Evolutionary conservation across 768 basidiomycete genomes (phyloP).

Genomic region (Pleurotus platypus): DNA sequence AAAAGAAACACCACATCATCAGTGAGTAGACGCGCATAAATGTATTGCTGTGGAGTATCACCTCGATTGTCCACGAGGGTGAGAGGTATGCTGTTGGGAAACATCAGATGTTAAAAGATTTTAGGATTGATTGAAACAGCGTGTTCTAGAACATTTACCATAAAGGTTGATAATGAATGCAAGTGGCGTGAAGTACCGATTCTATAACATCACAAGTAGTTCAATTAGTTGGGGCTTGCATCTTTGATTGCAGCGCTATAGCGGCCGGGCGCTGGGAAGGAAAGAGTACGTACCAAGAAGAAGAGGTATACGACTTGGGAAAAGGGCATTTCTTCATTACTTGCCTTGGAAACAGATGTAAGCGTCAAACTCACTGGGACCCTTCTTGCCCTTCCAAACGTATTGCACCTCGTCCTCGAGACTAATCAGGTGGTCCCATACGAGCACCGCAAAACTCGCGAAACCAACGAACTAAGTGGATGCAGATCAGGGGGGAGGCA

Average conservation of each 20-base stretch:
- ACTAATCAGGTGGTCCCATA: constrained; percentile 58
- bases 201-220: constrained; percentile 28
- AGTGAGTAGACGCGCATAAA: neutral
- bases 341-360: neutral
- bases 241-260: too few species aligned
- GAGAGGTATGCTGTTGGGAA: constrained; percentile 36
- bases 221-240: too few species aligned
- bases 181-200: constrained; percentile 61
- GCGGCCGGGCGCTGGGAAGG: neutral
- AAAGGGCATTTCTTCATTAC: neutral
- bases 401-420: constrained; percentile 46
- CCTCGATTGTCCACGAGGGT: constrained; percentile 35
- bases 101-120: neutral
- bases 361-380: constrained; percentile 32
- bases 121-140: neutral
- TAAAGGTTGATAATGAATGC: constrained; percentile 58
- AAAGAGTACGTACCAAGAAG: constrained; percentile 29
- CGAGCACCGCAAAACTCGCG: constrained; percentile 43
- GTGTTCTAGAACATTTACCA: constrained; percentile 22
- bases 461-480: constrained; percentile 44
- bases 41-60: constrained; percentile 13
- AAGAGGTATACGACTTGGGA: constrained; percentile 38
- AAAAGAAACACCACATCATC: neutral
- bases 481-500: neutral
- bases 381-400: constrained; percentile 49